Conservation (phyloP, 139 green algal species). For the Dunaliella primolecta region DNA sequence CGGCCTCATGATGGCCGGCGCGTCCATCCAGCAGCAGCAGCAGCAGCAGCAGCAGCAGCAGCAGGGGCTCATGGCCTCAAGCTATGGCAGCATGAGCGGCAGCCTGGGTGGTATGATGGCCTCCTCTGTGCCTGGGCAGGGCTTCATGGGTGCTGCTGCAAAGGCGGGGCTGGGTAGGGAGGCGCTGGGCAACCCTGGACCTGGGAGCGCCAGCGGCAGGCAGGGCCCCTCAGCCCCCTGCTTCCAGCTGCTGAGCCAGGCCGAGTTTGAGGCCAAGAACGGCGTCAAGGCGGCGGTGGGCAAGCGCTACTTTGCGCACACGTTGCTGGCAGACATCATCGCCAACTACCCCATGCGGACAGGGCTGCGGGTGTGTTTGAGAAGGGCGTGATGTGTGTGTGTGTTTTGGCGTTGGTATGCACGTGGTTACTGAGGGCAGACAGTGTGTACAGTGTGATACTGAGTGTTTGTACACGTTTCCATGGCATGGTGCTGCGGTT, state of each 20-base stretch:
- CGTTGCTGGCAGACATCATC: conserved; percentile 79
- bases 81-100: not conserved
- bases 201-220: not conserved
- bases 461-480: too few species aligned
- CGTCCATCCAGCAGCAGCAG: not conserved
- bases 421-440: too few species aligned
- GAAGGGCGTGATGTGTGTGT: not conserved
- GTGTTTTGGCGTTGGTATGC: not conserved
- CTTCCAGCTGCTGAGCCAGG: conserved; percentile 27
- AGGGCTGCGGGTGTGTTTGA: conserved; percentile 22
- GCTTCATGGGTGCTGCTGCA: not conserved
- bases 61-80: not conserved
- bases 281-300: conserved; percentile 53
- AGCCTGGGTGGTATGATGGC: not conserved
- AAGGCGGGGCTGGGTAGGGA: not conserved
- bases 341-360: conserved; percentile 58
- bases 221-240: not conserved
- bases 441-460: too few species aligned
- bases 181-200: not conserved
- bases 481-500: too few species aligned
- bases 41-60: not conserved
- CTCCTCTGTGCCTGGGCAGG: not conserved
- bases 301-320: conserved; percentile 89
- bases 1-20: not conserved
- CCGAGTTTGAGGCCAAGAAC: conserved; percentile 68